Conservation (phyloP, 805 yeast species). For the Suhomyces pyralidae region DNA sequence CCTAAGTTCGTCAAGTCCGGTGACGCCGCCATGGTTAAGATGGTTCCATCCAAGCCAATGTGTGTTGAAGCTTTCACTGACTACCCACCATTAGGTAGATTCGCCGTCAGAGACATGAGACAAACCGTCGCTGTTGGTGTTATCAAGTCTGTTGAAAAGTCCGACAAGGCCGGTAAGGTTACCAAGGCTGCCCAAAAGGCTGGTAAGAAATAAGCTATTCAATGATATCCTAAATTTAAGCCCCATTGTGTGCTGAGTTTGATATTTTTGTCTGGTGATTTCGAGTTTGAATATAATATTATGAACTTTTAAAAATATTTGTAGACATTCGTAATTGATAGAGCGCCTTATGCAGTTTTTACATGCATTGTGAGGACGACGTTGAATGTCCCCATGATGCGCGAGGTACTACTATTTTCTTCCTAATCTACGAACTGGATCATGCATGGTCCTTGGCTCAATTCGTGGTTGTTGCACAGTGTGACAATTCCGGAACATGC, state of each 20-base stretch:
- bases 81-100: conserved; percentile 46
- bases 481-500: not conserved
- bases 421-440: not conserved
- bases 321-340: not conserved
- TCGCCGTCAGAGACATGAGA: conserved; percentile 97
- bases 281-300: conserved; percentile 1
- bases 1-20: conserved; percentile 22
- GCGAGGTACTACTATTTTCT: not conserved
- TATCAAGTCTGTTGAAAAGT: conserved; percentile 90
- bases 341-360: not conserved
- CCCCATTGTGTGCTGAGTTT: not conserved
- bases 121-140: conserved; percentile 99
- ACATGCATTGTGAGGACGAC: not conserved
- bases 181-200: conserved; percentile 94
- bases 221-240: not conserved
- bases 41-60: conserved; percentile 44
- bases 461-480: not conserved
- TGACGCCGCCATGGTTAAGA: conserved; percentile 41
- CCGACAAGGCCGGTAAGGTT: conserved; percentile 86
- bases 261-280: not conserved
- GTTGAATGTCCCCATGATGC: not conserved
- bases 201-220: conserved; percentile 58
- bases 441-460: not conserved
- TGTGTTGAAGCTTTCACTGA: conserved; percentile 44
- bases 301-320: not conserved